Evolutionary conservation across 805 yeast genomes (phyloP).

Genomic region (Saccharomycopsis babjevae): DNA sequence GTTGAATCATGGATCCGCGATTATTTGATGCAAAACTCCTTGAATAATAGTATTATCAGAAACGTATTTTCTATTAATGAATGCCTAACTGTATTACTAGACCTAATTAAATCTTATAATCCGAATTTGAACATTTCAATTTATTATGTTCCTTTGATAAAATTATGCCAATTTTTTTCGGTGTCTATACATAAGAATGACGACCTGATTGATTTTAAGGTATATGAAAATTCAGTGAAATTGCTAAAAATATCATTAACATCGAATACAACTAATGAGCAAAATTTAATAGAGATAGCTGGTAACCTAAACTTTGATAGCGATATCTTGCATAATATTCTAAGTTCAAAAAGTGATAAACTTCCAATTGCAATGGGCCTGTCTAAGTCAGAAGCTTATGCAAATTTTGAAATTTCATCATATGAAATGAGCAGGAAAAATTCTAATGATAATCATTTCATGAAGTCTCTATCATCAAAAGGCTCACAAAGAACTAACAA

Average conservation of each 20-base stretch:
- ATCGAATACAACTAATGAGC: background rate
- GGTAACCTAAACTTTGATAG: background rate
- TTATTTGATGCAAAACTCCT: constrained; percentile 23
- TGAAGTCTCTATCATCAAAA: background rate
- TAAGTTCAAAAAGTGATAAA: background rate
- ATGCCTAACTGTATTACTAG: constrained; percentile 22
- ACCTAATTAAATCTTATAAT: constrained; percentile 24
- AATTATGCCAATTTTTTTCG: constrained; percentile 12
- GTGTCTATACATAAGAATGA: background rate
- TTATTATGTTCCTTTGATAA: constrained; percentile 19
- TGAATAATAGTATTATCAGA: constrained; percentile 21
- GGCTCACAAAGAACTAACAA: background rate
- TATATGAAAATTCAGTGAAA: background rate
- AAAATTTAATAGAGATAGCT: constrained; percentile 7
- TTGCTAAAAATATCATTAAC: constrained; percentile 1
- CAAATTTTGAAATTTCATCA: background rate
- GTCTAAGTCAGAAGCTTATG: background rate
- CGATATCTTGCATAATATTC: background rate
- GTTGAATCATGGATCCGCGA: constrained; percentile 25
- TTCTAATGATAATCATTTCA: background rate
- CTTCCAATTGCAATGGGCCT: background rate
- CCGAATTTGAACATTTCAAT: constrained; percentile 22
- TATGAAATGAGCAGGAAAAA: background rate
- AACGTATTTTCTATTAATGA: constrained; percentile 20
- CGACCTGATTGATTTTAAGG: background rate